Evolutionary conservation across 352 stramenopile genomes (phyloP), one percentile per base, ranked within the genome.

Genomic region (Pythium aphanidermatum): DNA sequence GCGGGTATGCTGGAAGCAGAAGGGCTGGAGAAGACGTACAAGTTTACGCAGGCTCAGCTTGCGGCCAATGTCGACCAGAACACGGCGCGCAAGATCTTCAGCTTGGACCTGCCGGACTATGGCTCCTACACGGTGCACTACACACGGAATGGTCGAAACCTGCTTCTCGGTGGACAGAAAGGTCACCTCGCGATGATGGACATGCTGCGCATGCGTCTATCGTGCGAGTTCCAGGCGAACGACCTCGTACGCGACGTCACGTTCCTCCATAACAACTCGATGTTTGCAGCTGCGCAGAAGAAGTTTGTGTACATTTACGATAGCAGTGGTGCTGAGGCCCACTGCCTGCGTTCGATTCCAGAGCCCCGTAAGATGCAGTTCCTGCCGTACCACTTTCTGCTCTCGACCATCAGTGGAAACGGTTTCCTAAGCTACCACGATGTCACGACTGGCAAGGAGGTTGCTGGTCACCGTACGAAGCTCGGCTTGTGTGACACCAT

Each of bases 251-350:
- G 94, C 43, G 96, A 99, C 75, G 83, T 98, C 3, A 84, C 66
- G 25, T 99, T 98, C 65, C 68, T 99, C 46, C 96, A 99, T 71
- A 98, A 99, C 74, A 87, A 97, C 60, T 96, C 79, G 26, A 78
- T 99, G 48, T 97, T 99, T 50, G 96, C 96, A 0, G 83, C 92
- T 0, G 96, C 96, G 13, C 96, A 99, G 68, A 91, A 95, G 60
- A 98, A 98, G 68, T 96, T 98, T 67, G 88, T 97, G 41, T 81
- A 81, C 61, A 98, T 99, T 60, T 99, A 99, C 70, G 96, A 99
- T 75, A 86, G 84, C 60, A 84, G 93, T 10, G 97, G 97, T 12
- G 86, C 87, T 12, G 97, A 99, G 74, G 83, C 98, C 27, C 97
- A 99, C 70, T 95, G 93, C 48, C 81, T 99, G 48, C 83, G 86